phyloP scores from a whole-genome alignment of 108 stramenopile genomes.

The Stephanodiscus triporus region DNA sequence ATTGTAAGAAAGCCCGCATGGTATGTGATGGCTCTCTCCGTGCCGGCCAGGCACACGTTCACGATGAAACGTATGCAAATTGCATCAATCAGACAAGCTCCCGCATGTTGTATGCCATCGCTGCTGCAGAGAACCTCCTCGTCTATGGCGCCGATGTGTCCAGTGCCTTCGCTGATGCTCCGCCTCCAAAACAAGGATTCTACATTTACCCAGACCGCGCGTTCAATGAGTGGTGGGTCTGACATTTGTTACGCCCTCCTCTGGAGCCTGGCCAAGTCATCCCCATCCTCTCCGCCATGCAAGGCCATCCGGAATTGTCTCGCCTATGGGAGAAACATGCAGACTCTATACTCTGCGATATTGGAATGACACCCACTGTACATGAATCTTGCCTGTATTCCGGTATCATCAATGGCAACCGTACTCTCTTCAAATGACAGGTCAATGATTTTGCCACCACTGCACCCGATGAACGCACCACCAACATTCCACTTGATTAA shows the following conservation, averaged over 20 bases:
- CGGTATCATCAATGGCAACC: background rate
- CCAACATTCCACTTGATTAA: background rate
- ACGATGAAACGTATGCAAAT: constrained; percentile 16
- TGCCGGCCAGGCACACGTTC: constrained; percentile 2
- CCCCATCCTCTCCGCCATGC: constrained; percentile 19
- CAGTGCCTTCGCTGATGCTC: constrained; percentile 43
- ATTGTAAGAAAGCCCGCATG: too few species aligned
- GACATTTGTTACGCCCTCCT: constrained; percentile 8
- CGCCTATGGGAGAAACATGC: constrained; percentile 22
- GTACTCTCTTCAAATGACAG: background rate
- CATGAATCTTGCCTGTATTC: constrained; percentile 16
- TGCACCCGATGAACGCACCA: background rate
- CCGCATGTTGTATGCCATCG: constrained; percentile 25
- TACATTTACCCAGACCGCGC: constrained; percentile 35
- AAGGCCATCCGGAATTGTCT: constrained; percentile 22
- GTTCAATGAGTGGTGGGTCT: constrained; percentile 41
- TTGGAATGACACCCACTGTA: background rate
- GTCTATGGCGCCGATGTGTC: constrained; percentile 38
- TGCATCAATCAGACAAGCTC: constrained; percentile 7
- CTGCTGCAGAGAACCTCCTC: constrained; percentile 19
- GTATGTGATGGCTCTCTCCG: background rate
- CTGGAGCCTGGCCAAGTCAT: constrained; percentile 26
- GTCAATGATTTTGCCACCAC: background rate
- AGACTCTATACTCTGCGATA: background rate
- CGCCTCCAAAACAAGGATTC: constrained; percentile 29